Percentiles rank a stretch among this genome's conserved stretches.
Evolutionary conservation across 441 rosid species (phyloP).

Genomic region (Pelargonium hybrid): DNA sequence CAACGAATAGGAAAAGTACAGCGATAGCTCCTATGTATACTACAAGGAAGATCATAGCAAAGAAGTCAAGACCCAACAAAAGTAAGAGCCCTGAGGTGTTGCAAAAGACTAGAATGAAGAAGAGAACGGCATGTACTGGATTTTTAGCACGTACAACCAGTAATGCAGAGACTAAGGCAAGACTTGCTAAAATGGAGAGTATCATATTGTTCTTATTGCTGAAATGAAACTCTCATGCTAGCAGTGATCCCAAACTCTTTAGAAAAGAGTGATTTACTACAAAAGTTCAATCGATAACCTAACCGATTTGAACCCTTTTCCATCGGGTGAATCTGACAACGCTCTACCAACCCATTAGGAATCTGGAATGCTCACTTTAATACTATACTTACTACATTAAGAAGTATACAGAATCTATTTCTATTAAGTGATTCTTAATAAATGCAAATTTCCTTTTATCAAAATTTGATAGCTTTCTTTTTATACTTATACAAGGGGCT

Average conservation of each 20-base stretch:
- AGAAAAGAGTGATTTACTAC: no score
- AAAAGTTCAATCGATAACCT: no score
- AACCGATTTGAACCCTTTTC: no score
- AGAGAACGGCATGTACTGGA: background rate
- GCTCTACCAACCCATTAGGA: no score
- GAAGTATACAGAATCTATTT: no score
- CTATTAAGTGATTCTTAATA: no score
- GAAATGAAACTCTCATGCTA: background rate
- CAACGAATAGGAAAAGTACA: constrained; percentile 11
- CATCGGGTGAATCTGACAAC: no score
- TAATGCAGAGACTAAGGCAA: constrained; percentile 5
- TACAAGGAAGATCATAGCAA: constrained; percentile 10
- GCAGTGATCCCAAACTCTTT: background rate
- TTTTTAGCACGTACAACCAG: constrained; percentile 9
- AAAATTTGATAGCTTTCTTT: no score
- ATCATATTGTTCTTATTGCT: background rate
- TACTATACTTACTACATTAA: no score
- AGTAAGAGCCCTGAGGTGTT: constrained; percentile 8
- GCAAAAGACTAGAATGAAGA: background rate
- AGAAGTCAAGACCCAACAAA: constrained; percentile 7
- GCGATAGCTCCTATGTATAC: constrained; percentile 15
- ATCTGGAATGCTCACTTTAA: no score
- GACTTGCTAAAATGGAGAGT: background rate
- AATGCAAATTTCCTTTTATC: no score
- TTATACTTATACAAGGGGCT: no score